Conservation (phyloP, 2,329 filamentous ascomycete genomes). For the Lachnellula cervina region DNA sequence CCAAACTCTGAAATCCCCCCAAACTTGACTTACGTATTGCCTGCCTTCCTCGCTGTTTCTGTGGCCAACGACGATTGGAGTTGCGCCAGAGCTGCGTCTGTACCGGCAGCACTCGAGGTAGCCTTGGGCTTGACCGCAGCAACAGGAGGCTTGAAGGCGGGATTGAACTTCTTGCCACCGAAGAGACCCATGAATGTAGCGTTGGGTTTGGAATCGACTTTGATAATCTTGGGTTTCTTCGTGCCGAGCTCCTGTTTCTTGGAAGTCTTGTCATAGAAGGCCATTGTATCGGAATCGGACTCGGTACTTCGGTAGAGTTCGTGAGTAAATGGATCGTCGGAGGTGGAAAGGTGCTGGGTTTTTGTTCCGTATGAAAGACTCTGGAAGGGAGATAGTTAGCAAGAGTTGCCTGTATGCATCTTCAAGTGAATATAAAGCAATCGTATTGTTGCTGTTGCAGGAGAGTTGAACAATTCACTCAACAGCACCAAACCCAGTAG, state of each 20-base stretch:
- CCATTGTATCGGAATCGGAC: conserved; percentile 50
- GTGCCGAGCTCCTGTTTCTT: conserved; percentile 8
- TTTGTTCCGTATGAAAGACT: conserved; percentile 50
- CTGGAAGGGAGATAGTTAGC: conserved; percentile 34
- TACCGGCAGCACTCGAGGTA: conserved; percentile 33
- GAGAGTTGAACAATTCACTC: not conserved
- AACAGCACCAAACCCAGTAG: not conserved
- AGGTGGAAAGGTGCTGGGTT: conserved; percentile 43
- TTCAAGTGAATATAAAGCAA: conserved; percentile 4
- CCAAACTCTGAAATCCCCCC: conserved; percentile 16
- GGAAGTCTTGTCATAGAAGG: conserved; percentile 18
- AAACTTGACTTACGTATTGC: conserved; percentile 39
- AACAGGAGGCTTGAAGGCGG: conserved; percentile 1
- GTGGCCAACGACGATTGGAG: conserved; percentile 43
- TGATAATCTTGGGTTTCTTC: not conserved
- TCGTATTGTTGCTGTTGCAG: conserved; percentile 1
- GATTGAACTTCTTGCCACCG: conserved; percentile 1
- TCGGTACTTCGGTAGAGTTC: conserved; percentile 52
- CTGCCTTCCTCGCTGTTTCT: conserved; percentile 41
- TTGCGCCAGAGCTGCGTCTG: conserved; percentile 46
- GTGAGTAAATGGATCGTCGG: conserved; percentile 43
- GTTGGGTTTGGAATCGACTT: not conserved
- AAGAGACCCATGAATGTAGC: not conserved
- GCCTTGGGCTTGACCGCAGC: conserved; percentile 2
- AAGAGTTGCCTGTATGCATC: conserved; percentile 1